Evolutionary conservation across 192 early-diverging fungal species (phyloP).

Genomic region (Gamsiella multidivaricata): DNA sequence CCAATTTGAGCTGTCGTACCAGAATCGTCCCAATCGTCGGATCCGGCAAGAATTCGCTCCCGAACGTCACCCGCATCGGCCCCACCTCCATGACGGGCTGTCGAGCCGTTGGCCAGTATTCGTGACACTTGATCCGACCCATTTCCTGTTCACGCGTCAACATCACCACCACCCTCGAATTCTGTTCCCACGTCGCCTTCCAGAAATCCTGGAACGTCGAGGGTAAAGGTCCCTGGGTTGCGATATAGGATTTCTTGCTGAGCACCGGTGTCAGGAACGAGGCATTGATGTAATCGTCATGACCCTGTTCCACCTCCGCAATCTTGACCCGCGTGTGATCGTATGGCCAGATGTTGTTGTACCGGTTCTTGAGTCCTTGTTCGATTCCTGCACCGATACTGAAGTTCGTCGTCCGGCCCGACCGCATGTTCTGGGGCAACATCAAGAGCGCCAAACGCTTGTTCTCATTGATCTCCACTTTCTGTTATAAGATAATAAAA

Average conservation of each 20-base stretch:
- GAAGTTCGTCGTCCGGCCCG: constrained; percentile 64
- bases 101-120: constrained; percentile 84
- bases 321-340: constrained; percentile 71
- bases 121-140: constrained; percentile 85
- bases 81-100: constrained; percentile 60
- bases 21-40: constrained; percentile 65
- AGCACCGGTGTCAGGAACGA: constrained; percentile 50
- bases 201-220: constrained; percentile 93
- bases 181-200: constrained; percentile 95
- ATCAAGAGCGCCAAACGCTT: constrained; percentile 77
- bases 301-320: constrained; percentile 25
- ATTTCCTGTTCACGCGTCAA: constrained; percentile 92
- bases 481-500: constrained; percentile 52
- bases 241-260: constrained; percentile 60
- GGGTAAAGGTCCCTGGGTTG: constrained; percentile 80
- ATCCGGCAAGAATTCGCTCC: constrained; percentile 63
- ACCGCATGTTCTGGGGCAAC: constrained; percentile 65
- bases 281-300: constrained; percentile 58
- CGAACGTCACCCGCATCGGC: constrained; percentile 59
- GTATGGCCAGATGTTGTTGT: constrained; percentile 88
- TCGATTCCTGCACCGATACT: constrained; percentile 86
- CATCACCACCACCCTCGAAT: constrained; percentile 89
- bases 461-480: constrained; percentile 75
- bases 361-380: constrained; percentile 81
- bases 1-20: constrained; percentile 65